Conservation (phyloP, 495 filamentous ascomycete species). For the Trichoderma erinaceum region DNA sequence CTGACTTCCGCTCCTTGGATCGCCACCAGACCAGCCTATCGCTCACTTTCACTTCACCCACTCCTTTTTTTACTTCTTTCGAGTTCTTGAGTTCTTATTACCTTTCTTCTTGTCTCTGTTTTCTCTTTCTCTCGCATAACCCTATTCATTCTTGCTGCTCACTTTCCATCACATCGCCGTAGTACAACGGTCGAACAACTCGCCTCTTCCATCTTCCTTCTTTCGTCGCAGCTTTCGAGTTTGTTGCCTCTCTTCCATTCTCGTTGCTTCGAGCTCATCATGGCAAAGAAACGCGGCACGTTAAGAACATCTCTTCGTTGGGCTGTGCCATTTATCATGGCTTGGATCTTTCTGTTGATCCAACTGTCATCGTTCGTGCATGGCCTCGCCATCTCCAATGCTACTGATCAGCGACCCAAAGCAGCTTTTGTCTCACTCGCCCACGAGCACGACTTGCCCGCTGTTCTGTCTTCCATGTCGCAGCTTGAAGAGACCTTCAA, state of each 20-base stretch:
- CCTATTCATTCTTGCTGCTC: not conserved
- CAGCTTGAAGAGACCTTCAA: slow-evolving; percentile 83
- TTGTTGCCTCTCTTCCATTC: not conserved
- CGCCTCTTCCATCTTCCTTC: not conserved
- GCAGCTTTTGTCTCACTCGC: slow-evolving; percentile 80
- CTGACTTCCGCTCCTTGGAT: slow-evolving; percentile 6
- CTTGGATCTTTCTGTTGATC: not conserved
- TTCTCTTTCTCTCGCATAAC: not conserved
- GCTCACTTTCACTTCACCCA: not conserved
- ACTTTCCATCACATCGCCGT: not conserved
- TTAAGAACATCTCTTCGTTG: not conserved
- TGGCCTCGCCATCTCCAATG: slow-evolving; percentile 12
- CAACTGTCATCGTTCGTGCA: slow-evolving; percentile 12
- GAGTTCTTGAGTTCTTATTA: not conserved
- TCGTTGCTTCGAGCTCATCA: not conserved
- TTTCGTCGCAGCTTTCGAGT: not conserved
- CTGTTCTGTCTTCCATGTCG: slow-evolving; percentile 71
- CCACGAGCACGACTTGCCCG: slow-evolving; percentile 71
- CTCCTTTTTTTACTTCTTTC: not conserved
- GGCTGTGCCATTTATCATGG: not conserved
- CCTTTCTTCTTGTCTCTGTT: not conserved
- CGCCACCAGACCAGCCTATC: not conserved
- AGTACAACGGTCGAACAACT: not conserved
- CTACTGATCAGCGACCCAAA: slow-evolving; percentile 49
- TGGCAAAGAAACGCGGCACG: not conserved